Base-by-base conservation (phyloP, 306 rosid genomes). In the Alnus glutinosa region DNA sequence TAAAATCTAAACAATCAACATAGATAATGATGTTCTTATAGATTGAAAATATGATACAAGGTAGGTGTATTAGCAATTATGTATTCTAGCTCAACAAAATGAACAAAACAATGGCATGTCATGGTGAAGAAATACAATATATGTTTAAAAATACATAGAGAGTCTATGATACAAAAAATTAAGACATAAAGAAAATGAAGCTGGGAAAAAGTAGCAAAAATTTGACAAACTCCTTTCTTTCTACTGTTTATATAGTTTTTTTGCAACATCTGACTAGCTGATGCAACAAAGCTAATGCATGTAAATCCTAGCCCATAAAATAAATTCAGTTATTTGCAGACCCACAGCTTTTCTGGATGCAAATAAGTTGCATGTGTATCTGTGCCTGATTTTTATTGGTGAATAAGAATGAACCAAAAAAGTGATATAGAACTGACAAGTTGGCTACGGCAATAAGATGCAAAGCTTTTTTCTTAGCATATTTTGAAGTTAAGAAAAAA, bases 381-480 rank as follows among this genome's bases (percentile, higher is more conserved):
- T 47, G 70, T 7, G 55, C 80, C 68, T 74, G 77, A 61, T 77
- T 71, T 66, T 16, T 55, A 37, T 36, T 23, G 30, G 32, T 67
- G 46, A 37, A 59, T 34, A 9, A 71, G 64, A 49, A 52, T 2
- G 34, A 51, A 48, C 49, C 11, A 10, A 9, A 51, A 51, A 63
- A 75, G 64, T 44, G 6, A 69, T 44, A 72, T 57, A 50, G 46
- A 57, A 57, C 46, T 61, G 76, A 71, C 42, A 62, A 55, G 50
- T 50, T 69, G 67, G 81, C 5, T 34, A 75, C 34, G 69, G 72
- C 54, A 61, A 50, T 50, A 52, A 77, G 6, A 54, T 34, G 71
- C 42, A 66, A 42, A 63, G 34, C 69, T 12, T 63, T 7, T 42
- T 63, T 14, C 46, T 63, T 3, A 34, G 70, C 70, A 63, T 36